Percentiles rank a stretch among this genome's conserved stretches.
Conservation (phyloP, 139 green algal species). For the Trebouxia sp. region DNA sequence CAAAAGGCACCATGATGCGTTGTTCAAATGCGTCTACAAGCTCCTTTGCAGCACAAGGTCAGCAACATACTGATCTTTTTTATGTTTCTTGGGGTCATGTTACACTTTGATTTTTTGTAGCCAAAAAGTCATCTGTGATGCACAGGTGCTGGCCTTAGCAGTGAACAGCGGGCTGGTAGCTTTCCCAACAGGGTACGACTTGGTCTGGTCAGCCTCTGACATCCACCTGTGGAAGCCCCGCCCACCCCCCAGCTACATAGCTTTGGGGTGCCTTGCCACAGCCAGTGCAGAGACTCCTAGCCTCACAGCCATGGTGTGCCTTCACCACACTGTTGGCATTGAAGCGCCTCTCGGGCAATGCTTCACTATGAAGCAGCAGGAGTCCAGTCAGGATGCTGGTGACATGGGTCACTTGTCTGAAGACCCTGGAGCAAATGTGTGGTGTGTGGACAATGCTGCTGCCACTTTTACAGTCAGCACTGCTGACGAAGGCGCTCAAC, state of each 20-base stretch:
- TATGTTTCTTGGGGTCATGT: no score
- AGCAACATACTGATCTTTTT: neutral
- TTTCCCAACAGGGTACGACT: conserved; percentile 59
- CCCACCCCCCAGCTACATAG: conserved; percentile 65
- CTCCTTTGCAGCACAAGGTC: neutral
- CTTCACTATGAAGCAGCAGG: conserved; percentile 47
- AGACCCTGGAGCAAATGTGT: conserved; percentile 53
- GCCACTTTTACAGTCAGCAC: conserved; percentile 63
- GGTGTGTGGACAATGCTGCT: conserved; percentile 67
- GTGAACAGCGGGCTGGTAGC: conserved; percentile 78
- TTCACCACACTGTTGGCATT: conserved; percentile 34
- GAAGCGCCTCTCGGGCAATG: conserved; percentile 56
- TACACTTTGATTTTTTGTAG: no score
- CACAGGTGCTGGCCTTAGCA: conserved; percentile 71
- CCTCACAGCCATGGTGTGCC: conserved; percentile 46
- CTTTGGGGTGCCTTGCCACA: conserved; percentile 76
- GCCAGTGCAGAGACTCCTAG: conserved; percentile 32
- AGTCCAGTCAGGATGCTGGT: neutral
- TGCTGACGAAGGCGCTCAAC: conserved; percentile 16
- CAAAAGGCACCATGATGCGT: neutral
- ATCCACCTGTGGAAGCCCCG: conserved; percentile 71
- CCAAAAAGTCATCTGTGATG: no score
- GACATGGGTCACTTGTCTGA: conserved; percentile 20
- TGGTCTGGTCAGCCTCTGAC: conserved; percentile 46
- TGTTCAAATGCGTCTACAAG: neutral